Base-by-base conservation (phyloP, 768 basidiomycete genomes). In the Agaricus blazei region DNA sequence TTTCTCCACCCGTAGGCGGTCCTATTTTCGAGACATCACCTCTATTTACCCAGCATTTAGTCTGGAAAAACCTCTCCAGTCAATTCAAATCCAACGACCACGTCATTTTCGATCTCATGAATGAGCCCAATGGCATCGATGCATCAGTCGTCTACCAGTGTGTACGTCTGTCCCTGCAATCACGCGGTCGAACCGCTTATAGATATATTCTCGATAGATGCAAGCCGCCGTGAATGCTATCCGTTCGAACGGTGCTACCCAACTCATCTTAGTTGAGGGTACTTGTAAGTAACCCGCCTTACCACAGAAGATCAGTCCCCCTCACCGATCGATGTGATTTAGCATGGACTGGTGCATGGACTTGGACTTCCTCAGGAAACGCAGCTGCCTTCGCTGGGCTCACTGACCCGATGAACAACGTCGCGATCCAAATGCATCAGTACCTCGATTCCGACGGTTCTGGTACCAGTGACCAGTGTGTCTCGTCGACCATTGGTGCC, bases 171-270 rank as follows among this genome's bases (percentile, higher is more conserved):
- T 1, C 19, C 19, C 19, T 19, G 19, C 19, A 19, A 19, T 19
- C 19, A 19, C 19, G 19, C 19, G 19, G 19, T 19, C 19, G 19
- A 19, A 19, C 19, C 19, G 19, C 19, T 19, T 19, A 19, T 19
- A 19, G 19, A 19, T 19, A 19, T 19, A 19, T 19, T 31, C 31
- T 41, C 44, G 54, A 15, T 43, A 76, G 82, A 78, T 77, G 66
- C 86, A 87, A 77, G 81, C 81, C 41, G 83, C 81, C 5, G 71
- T 88, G 58, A 83, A 84, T 62, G 83, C 80, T 58, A 83, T 88
- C 60, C 76, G 85, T 61, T 67, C 80, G 9, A 72, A 71, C 40
- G 86, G 87, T 56, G 85, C 85, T 15, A 86, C 85, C 6, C 79
- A 79, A 56, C 68, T 78, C 14, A 79, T 79, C 52, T 68, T 76